Evolutionary conservation across 78 protist genomes (phyloP).

Genomic region (Dictyostelium capitatum): DNA sequence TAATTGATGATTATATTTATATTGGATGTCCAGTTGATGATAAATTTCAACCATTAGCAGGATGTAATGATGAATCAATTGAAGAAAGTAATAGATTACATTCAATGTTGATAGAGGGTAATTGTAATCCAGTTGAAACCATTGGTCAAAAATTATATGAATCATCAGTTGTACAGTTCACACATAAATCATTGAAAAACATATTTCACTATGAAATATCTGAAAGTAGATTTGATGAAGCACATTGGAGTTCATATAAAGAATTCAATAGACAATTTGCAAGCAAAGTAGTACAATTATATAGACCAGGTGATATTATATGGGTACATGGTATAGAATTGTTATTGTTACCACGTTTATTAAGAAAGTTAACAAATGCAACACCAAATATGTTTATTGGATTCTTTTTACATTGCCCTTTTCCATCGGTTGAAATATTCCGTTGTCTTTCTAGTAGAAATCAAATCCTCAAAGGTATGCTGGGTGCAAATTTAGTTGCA

Average conservation of each 20-base stretch:
- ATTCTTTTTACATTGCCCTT: conserved; percentile 41
- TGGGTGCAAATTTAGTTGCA: conserved; percentile 74
- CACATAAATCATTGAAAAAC: conserved; percentile 24
- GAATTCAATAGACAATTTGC: conserved; percentile 60
- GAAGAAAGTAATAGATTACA: conserved; percentile 18
- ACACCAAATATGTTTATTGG: conserved; percentile 15
- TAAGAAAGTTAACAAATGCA: background rate
- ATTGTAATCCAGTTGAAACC: conserved; percentile 20
- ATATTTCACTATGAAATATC: conserved; percentile 64
- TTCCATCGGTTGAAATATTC: conserved; percentile 67
- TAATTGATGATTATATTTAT: conserved; percentile 31
- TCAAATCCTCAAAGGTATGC: conserved; percentile 62
- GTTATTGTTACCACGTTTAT: conserved; percentile 28
- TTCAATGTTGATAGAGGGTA: background rate
- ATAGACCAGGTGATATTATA: conserved; percentile 54
- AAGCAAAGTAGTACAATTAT: conserved; percentile 14
- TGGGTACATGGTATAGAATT: conserved; percentile 70
- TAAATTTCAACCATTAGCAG: background rate
- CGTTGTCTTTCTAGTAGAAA: conserved; percentile 65
- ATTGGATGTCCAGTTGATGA: conserved; percentile 65
- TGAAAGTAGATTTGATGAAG: conserved; percentile 32
- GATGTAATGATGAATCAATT: background rate
- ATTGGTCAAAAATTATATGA: conserved; percentile 38
- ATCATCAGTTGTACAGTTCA: conserved; percentile 28
- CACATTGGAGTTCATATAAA: conserved; percentile 48